These are phyloP conservation scores for Eucalyptus curtisii DNA, from an alignment of 345 rosid species.

Conservation along the genomic window DNA sequence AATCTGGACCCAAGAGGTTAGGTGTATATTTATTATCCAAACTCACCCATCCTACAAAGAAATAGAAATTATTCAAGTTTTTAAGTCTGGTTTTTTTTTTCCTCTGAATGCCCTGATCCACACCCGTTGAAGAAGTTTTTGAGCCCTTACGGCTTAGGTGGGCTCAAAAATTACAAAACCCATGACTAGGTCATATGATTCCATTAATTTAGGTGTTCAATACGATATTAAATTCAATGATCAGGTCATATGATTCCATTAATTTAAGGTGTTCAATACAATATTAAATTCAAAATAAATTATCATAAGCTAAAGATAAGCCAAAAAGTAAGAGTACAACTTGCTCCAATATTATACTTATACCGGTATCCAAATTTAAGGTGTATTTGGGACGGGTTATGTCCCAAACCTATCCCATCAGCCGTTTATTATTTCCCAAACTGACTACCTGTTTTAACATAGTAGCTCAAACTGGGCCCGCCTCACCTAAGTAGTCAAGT, in stretches of 20 bases:
- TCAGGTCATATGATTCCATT: background rate
- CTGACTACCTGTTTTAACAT: no score
- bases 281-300: no score
- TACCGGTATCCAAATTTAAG: no score
- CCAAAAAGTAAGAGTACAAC: no score
- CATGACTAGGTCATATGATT: background rate
- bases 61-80: no score
- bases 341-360: background rate
- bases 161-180: background rate
- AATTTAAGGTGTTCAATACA: background rate
- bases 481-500: background rate
- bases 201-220: background rate
- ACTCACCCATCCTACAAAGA: background rate
- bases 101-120: background rate
- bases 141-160: background rate
- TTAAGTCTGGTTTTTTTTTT: background rate
- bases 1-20: background rate
- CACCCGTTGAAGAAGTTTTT: background rate
- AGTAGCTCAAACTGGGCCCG: background rate
- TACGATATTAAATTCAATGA: no score
- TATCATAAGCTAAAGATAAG: background rate
- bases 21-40: background rate
- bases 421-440: background rate
- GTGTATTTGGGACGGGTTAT: no score
- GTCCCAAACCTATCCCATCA: no score